A percentile compares a stretch with the other conserved stretches of the same genome.
These are phyloP conservation scores for Trichoderma erinaceum DNA, from an alignment of 495 filamentous ascomycete species.

Conservation along the genomic window DNA sequence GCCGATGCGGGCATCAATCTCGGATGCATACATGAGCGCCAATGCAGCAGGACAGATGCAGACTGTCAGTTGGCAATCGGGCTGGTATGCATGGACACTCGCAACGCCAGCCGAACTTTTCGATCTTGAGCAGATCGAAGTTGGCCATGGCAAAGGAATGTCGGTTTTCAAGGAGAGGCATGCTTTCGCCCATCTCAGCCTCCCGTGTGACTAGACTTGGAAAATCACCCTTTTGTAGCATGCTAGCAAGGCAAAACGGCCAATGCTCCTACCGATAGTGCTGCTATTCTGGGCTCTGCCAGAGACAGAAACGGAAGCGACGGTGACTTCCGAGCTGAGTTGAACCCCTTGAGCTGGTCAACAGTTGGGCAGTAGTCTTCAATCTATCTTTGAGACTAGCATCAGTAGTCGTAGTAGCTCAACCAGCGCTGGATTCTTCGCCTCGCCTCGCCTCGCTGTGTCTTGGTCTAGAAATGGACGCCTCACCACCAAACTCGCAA, in stretches of 20 bases:
- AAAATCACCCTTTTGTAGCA: background rate
- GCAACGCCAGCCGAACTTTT: background rate
- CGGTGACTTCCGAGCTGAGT: constrained; percentile 4
- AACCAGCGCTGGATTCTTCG: background rate
- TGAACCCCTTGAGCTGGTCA: background rate
- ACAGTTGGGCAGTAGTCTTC: background rate
- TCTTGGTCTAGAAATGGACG: background rate
- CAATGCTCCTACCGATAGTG: background rate
- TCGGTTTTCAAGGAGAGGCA: background rate
- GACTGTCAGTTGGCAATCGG: background rate
- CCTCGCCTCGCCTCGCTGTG: background rate
- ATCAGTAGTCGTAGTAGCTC: background rate
- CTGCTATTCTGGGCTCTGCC: background rate
- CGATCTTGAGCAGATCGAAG: background rate
- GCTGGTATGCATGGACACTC: background rate
- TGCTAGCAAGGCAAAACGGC: background rate
- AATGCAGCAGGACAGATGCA: background rate
- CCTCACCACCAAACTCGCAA: background rate
- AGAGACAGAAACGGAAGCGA: background rate
- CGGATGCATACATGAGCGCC: constrained; percentile 1
- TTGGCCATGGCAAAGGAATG: constrained; percentile 2
- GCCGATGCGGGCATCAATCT: constrained; percentile 4
- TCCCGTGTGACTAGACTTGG: background rate
- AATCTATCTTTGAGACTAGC: background rate
- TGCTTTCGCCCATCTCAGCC: background rate